Percentiles rank a stretch among this genome's conserved stretches.
These are phyloP conservation scores for Solanum chacoense DNA, from an alignment of 305 asterid genomes.

Conservation along the genomic window DNA sequence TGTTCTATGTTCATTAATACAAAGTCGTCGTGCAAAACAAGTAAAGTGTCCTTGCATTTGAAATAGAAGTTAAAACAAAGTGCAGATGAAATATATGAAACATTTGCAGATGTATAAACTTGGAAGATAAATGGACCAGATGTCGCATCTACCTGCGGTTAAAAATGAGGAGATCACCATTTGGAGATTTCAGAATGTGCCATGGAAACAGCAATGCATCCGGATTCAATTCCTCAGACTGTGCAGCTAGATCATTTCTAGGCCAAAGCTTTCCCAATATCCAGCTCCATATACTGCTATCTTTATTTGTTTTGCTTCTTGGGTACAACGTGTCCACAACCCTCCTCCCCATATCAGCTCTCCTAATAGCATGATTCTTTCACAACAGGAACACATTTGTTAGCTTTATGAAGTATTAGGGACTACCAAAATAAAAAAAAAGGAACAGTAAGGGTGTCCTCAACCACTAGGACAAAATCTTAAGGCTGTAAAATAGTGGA, in stretches of 20 bases:
- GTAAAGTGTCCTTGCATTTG: neutral
- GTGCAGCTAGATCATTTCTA: conserved; percentile 16
- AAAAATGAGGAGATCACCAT: conserved; percentile 44
- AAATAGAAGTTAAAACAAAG: neutral
- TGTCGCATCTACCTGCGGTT: conserved; percentile 45
- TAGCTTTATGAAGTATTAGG: neutral
- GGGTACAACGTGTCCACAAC: conserved; percentile 74
- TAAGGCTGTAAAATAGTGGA: neutral
- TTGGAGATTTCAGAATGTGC: conserved; percentile 60
- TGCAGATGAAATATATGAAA: neutral
- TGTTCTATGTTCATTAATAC: neutral
- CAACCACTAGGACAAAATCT: neutral
- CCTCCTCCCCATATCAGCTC: conserved; percentile 74
- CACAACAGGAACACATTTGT: conserved; percentile 1
- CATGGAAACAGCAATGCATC: conserved; percentile 73
- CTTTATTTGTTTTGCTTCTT: conserved; percentile 18
- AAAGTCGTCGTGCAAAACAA: neutral
- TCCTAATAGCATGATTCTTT: conserved; percentile 91
- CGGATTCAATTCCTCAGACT: conserved; percentile 38
- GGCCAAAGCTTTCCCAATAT: conserved; percentile 52
- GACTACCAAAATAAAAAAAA: neutral
- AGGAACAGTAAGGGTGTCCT: neutral
- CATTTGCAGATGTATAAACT: neutral
- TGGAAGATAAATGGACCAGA: neutral
- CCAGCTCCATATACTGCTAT: conserved; percentile 52